These are phyloP conservation scores for Nematocida minor DNA, from an alignment of 371 early-diverging fungal genomes.

Conservation along the genomic window DNA sequence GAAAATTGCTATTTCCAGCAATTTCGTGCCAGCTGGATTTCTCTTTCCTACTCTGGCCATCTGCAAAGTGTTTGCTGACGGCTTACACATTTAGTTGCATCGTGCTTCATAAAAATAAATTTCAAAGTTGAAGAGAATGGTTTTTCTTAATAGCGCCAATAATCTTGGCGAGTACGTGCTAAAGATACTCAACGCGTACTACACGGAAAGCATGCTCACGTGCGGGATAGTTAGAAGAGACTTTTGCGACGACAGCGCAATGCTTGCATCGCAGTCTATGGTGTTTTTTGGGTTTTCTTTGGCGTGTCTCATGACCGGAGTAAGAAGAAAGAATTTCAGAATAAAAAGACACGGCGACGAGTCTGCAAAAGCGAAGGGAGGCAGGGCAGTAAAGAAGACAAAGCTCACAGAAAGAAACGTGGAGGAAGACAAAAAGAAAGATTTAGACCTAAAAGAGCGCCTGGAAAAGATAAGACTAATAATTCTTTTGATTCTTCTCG, in stretches of 20 bases:
- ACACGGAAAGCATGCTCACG: slow-evolving; percentile 19
- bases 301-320: neutral
- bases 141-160: neutral
- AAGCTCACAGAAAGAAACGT: neutral
- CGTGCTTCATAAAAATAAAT: slow-evolving; percentile 15
- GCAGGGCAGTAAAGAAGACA: neutral
- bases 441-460: neutral
- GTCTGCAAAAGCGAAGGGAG: neutral
- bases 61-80: no score
- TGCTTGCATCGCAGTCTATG: neutral
- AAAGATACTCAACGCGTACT: neutral
- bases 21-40: no score
- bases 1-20: no score
- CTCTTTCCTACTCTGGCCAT: no score
- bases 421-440: neutral
- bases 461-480: slow-evolving; percentile 5
- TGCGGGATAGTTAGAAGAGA: neutral
- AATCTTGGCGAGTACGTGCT: neutral
- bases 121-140: slow-evolving; percentile 12
- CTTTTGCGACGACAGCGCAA: neutral
- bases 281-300: neutral
- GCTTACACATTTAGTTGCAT: neutral
- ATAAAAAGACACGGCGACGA: neutral
- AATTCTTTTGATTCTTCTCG: neutral
- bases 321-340: neutral